Conservation (phyloP, 2,329 filamentous ascomycete genomes). For the Metarhizium brunneum region DNA sequence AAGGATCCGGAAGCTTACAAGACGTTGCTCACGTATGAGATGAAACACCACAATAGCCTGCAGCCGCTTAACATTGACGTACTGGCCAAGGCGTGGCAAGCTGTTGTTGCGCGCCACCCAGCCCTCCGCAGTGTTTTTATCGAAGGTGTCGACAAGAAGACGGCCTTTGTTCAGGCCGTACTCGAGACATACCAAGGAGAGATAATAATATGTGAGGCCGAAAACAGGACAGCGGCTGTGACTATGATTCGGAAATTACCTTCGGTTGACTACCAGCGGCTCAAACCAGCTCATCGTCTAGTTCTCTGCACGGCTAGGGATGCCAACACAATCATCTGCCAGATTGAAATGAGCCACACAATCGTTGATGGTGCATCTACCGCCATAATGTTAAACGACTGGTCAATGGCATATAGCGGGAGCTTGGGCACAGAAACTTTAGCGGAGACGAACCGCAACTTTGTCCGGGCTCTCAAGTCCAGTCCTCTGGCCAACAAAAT, state of each 20-base stretch:
- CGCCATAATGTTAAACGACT: conserved; percentile 5
- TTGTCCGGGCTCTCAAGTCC: conserved; percentile 3
- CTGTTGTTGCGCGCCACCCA: conserved; percentile 6
- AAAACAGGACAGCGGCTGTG: not conserved
- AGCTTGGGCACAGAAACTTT: not conserved
- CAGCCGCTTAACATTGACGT: conserved; percentile 1
- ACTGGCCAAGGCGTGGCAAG: conserved; percentile 10
- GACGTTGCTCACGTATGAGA: conserved; percentile 10
- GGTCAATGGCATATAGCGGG: conserved; percentile 3
- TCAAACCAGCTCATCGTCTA: conserved; percentile 2
- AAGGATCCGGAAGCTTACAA: conserved; percentile 9
- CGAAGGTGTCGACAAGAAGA: conserved; percentile 1
- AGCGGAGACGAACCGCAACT: conserved; percentile 1
- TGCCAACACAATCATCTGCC: not conserved
- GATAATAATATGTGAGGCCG: not conserved
- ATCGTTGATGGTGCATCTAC: conserved; percentile 24
- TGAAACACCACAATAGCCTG: conserved; percentile 1
- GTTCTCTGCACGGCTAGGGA: not conserved
- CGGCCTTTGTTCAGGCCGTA: conserved; percentile 4
- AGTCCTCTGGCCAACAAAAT: conserved; percentile 1
- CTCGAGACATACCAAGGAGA: conserved; percentile 1
- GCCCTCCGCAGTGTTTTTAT: conserved; percentile 8
- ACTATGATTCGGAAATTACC: not conserved
- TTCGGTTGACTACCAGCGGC: conserved; percentile 1
- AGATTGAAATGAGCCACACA: not conserved